These are phyloP conservation scores for Sarocladium strictum DNA, from an alignment of 2,329 filamentous ascomycete species.

Conservation along the genomic window DNA sequence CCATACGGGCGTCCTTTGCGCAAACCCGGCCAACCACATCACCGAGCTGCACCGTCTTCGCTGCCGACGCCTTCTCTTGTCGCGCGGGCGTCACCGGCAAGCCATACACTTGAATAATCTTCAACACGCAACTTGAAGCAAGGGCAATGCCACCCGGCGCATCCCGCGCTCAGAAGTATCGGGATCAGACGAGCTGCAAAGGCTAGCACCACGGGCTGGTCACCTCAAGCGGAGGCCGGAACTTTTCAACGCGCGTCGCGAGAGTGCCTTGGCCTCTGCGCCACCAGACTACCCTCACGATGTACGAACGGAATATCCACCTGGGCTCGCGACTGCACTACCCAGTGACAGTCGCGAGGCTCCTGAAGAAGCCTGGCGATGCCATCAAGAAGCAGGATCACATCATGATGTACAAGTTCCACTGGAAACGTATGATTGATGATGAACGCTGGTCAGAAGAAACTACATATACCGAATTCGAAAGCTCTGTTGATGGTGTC, in stretches of 20 bases:
- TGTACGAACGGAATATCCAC: conserved; percentile 38
- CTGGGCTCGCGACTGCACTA: conserved; percentile 69
- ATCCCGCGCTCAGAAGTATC: not conserved
- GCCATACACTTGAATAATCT: not conserved
- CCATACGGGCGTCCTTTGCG: no score
- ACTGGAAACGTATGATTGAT: conserved; percentile 69
- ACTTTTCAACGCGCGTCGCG: conserved; percentile 1
- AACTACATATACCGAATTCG: conserved; percentile 70
- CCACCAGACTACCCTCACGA: conserved; percentile 13
- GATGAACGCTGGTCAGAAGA: conserved; percentile 56
- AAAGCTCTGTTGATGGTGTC: conserved; percentile 76
- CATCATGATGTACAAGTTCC: conserved; percentile 83
- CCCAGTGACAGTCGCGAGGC: conserved; percentile 84
- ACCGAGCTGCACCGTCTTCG: not conserved
- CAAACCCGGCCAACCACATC: no score
- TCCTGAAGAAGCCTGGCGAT: conserved; percentile 73
- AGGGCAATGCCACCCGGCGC: conserved; percentile 2
- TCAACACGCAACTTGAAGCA: not conserved
- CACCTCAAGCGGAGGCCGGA: not conserved
- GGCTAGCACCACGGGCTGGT: not conserved
- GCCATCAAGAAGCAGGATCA: conserved; percentile 68
- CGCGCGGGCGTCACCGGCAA: no score
- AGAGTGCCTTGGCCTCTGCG: not conserved
- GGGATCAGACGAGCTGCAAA: conserved; percentile 1
- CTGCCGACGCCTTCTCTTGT: not conserved